A percentile compares a stretch with the other conserved stretches of the same genome.
phyloP scores from a whole-genome alignment of 805 yeast genomes.

The Wickerhamiella allomyrinae region DNA sequence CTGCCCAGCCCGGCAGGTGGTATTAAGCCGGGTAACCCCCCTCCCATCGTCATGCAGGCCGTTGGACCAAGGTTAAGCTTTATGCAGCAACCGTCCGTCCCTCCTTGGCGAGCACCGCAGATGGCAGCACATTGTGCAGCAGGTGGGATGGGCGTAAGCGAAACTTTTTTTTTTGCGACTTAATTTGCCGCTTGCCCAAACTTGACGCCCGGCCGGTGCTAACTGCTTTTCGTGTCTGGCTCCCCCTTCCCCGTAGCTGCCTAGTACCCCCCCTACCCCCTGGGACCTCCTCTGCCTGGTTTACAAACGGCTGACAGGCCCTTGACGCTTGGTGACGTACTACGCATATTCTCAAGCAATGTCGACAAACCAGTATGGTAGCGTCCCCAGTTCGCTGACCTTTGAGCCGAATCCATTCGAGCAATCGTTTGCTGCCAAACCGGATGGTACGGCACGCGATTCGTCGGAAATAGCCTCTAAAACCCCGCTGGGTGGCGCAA shows the following conservation, averaged over 20 bases:
- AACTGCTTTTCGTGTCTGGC: no score
- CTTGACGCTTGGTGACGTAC: conserved; percentile 6
- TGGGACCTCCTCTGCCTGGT: background rate
- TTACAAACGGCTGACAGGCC: background rate
- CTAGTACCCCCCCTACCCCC: background rate
- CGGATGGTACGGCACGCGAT: background rate
- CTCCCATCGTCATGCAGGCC: no score
- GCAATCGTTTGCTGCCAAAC: conserved; percentile 69
- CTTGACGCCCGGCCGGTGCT: no score
- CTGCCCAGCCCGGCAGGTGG: no score
- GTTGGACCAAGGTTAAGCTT: no score
- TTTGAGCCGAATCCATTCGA: conserved; percentile 94
- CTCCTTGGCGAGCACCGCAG: no score
- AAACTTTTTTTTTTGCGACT: no score
- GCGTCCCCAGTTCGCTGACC: conserved; percentile 35
- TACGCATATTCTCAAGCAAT: background rate
- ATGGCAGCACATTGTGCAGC: no score
- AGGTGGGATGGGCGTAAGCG: no score
- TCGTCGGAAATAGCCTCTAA: background rate
- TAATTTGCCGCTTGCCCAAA: no score
- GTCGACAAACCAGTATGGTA: conserved; percentile 3
- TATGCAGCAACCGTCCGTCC: no score
- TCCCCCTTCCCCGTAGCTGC: background rate
- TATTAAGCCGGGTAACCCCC: no score
- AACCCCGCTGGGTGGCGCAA: background rate